These are phyloP conservation scores for Diaporthe sp. DNA, from an alignment of 2,329 filamentous ascomycete genomes.

Conservation along the genomic window DNA sequence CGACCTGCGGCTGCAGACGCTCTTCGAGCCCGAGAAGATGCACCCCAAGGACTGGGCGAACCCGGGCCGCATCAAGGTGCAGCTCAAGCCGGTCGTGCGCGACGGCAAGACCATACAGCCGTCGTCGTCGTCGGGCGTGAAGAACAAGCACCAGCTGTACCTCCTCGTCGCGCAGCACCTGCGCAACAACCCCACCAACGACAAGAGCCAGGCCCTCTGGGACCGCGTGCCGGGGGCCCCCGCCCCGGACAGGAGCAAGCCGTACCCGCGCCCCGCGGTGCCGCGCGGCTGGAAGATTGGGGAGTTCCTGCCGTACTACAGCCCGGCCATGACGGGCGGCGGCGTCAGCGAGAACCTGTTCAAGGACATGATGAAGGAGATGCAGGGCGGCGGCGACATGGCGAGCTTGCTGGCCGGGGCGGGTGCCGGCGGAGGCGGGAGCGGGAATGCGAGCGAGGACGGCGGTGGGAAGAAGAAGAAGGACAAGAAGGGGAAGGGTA, in stretches of 20 bases:
- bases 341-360: constrained; percentile 95
- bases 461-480: constrained; percentile 56
- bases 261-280: constrained; percentile 78
- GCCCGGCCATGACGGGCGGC: constrained; percentile 89
- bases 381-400: constrained; percentile 67
- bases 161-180: constrained; percentile 83
- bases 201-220: constrained; percentile 74
- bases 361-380: constrained; percentile 97
- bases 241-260: constrained; percentile 70
- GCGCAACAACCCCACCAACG: constrained; percentile 80
- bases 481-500: constrained; percentile 63
- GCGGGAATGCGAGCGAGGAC: constrained; percentile 45
- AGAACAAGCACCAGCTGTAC: constrained; percentile 89
- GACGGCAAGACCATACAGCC: constrained; percentile 43
- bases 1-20: constrained; percentile 75
- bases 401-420: constrained; percentile 45
- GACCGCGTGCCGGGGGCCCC: constrained; percentile 81
- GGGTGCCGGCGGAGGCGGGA: constrained; percentile 46
- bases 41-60: constrained; percentile 99
- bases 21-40: constrained; percentile 90
- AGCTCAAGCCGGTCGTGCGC: constrained; percentile 65
- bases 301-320: constrained; percentile 86
- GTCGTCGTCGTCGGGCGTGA: constrained; percentile 67
- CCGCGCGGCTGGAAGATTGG: constrained; percentile 94
- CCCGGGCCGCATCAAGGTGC: constrained; percentile 87